Base-by-base conservation (phyloP, 768 basidiomycete genomes). In the Kwoniella newhampshirensis region DNA sequence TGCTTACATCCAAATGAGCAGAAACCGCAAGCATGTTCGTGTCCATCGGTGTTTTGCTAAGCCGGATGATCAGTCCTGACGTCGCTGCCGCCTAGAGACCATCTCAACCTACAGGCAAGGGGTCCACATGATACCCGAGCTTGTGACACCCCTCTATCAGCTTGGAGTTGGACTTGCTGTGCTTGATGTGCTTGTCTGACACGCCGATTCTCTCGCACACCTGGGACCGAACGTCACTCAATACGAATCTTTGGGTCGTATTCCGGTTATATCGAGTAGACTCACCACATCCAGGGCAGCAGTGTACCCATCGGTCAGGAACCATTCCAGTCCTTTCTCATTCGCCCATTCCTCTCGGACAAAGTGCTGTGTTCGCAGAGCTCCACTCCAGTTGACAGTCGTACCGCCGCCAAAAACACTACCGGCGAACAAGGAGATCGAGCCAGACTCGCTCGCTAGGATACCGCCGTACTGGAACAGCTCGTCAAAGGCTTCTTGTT, bases 371-470 rank as follows among this genome's bases (percentile, higher is more conserved):
- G 73, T 71, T 42, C 62, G 54, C 17, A 75, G 57, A 5, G 60
- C 63, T 2, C 64, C 70, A 15, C 60, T 63, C 73, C 73, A 75
- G 54, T 75, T 75, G 53, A 75, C 63, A 49, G 61, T 40, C 3
- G 60, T 67, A 3, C 71, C 72, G 2, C 73, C 73, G 11, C 73
- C 73, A 41, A 57, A 64, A 8, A 52, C 56, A 11, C 55, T 54
- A 0, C 54, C 66, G 63, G 89, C 90, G 21, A 85, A 83, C 43
- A 92, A 81, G 42, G 80, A 74, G 23, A 77, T 77, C 51, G 85
- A 42, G 13, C 88, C 88, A 49, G 86, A 84, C 70, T 92, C 89
- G 35, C 78, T 79, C 25, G 85, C 83, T 63, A 92, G 88, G 60
- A 81, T 65, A 11, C 87, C 87, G 57, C 85, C 75, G 46, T 81